phyloP scores from a whole-genome alignment of 176 grass and related monocot species.

The Alopecurus myosuroides region DNA sequence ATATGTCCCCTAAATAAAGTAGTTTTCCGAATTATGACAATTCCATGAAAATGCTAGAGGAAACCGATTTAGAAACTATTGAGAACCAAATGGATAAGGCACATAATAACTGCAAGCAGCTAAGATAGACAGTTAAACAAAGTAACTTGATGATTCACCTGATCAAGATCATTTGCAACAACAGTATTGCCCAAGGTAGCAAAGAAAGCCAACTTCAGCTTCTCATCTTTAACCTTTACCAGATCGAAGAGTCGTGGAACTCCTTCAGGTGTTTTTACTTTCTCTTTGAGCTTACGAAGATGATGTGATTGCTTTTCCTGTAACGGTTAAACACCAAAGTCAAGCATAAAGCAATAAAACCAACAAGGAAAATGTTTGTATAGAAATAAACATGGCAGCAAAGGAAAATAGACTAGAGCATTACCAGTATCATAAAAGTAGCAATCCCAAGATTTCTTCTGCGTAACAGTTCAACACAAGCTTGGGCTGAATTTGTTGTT shows the following conservation, averaged over 20 bases:
- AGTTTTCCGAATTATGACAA: neutral
- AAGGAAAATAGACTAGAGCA: slow-evolving; percentile 12
- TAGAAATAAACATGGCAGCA: neutral
- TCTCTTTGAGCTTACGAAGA: slow-evolving; percentile 49
- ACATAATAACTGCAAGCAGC: neutral
- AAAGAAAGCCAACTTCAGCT: slow-evolving; percentile 77
- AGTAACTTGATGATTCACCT: slow-evolving; percentile 51
- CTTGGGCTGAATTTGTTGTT: slow-evolving; percentile 87
- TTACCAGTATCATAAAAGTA: slow-evolving; percentile 97
- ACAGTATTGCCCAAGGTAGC: slow-evolving; percentile 76
- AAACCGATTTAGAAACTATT: neutral
- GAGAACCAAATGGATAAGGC: slow-evolving; percentile 2
- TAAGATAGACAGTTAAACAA: neutral
- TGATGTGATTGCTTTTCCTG: slow-evolving; percentile 88
- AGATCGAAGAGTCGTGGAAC: slow-evolving; percentile 94
- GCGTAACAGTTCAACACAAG: slow-evolving; percentile 86
- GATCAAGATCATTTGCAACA: slow-evolving; percentile 81
- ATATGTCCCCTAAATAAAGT: neutral
- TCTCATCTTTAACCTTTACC: slow-evolving; percentile 86
- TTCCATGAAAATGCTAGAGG: neutral
- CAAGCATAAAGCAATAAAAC: slow-evolving; percentile 11
- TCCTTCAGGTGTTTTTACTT: slow-evolving; percentile 72
- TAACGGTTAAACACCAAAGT: slow-evolving; percentile 9
- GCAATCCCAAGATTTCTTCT: slow-evolving; percentile 75
- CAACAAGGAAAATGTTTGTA: slow-evolving; percentile 2